Conservation (phyloP, 208 protist genomes). For the Trypanosoma melophagium region DNA sequence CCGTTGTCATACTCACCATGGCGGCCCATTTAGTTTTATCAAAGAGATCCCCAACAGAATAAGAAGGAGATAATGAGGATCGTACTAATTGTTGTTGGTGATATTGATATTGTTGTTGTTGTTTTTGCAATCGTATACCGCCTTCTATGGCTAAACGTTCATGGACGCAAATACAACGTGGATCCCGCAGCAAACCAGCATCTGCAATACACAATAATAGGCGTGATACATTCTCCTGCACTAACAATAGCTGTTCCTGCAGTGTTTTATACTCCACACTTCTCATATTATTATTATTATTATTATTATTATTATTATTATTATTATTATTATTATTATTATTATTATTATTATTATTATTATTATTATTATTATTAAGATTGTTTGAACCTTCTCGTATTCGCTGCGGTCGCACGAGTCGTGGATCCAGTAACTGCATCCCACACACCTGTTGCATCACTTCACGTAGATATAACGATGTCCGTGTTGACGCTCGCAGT, state of each 20-base stretch:
- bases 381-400: neutral
- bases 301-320: slow-evolving; percentile 7
- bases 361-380: too few relatives aligned
- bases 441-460: slow-evolving; percentile 29
- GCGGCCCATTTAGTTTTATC: slow-evolving; percentile 10
- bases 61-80: too few relatives aligned
- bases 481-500: neutral
- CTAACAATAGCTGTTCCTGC: neutral
- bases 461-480: slow-evolving; percentile 14
- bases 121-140: neutral
- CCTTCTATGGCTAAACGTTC: slow-evolving; percentile 15
- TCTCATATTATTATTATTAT: neutral
- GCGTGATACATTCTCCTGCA: slow-evolving; percentile 12
- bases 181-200: slow-evolving; percentile 9
- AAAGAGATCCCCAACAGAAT: slow-evolving; percentile 5
- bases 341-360: too few relatives aligned
- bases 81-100: neutral
- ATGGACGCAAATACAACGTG: slow-evolving; percentile 5
- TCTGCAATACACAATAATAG: slow-evolving; percentile 14
- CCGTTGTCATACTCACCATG: slow-evolving; percentile 16
- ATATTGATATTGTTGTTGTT: neutral
- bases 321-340: neutral
- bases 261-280: neutral
- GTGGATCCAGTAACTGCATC: slow-evolving; percentile 27
- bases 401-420: neutral